Evolutionary conservation across 2,329 filamentous ascomycete species (phyloP), one percentile per base, ranked within the genome.

Genomic region (Exophiala spinifera): DNA sequence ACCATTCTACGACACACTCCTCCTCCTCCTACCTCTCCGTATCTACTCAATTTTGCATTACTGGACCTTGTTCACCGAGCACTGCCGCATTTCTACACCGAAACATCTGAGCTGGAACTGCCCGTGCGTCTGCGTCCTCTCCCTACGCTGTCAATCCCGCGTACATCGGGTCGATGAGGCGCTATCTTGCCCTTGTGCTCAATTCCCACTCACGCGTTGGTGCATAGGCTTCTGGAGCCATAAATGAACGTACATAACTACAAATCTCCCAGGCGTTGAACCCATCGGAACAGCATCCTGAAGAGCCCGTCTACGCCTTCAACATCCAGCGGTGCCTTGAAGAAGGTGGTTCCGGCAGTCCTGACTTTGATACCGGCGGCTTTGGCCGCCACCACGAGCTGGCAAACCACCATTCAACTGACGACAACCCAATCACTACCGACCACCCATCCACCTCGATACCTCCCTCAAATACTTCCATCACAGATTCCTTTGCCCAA

Each of bases 351-450:
- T 14, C 14, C 40, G 23, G 37, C 34, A 48, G 48, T 40, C 57
- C 44, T 57, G 47, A 52, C 51, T 43, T 55, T 56, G 57, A 61
- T 48, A 53, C 39, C 23, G 61, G 66, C 65, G 76, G 72, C 72
- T 68, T 59, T 74, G 74, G 42, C 79, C 76, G 74, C 75, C 74
- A 72, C 72, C 75, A 83, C 84, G 85, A 84, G 80, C 86, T 89
- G 86, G 86, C 86, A 80, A 80, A 87, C 82, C 80, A 83, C 77
- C 76, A 68, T 70, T 76, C 80, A 73, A 76, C 74, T 70, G 72
- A 74, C 70, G 71, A 74, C 73, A 76, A 81, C 79, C 81, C 79
- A 79, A 76, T 79, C 82, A 77, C 79, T 77, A 75, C 86, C 82
- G 85, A 85, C 84, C 73, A 79, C 78, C 80, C 82, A 79, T 72